Percentiles rank a stretch among this genome's conserved stretches.
phyloP scores from a whole-genome alignment of 164 flowering plant genomes.

The Amborella trichopoda region DNA sequence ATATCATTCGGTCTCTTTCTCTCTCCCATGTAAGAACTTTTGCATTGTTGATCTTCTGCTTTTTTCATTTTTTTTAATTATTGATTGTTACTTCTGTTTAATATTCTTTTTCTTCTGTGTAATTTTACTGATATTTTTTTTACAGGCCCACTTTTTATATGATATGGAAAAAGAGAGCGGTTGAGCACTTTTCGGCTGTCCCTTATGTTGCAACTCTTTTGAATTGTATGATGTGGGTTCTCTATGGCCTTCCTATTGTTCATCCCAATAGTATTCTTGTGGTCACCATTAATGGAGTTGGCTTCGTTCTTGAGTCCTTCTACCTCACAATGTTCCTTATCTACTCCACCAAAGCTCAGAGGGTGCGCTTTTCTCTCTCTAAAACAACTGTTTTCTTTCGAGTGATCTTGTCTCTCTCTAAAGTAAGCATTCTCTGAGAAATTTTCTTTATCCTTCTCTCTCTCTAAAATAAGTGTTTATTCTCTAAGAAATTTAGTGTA shows the following conservation, averaged over 20 bases:
- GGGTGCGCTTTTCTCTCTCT: slow-evolving; percentile 21
- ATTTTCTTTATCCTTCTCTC: neutral
- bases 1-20: slow-evolving; percentile 42
- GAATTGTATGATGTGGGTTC: slow-evolving; percentile 30
- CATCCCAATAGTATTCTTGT: slow-evolving; percentile 34
- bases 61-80: too few species aligned
- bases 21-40: slow-evolving; percentile 58
- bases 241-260: slow-evolving; percentile 33
- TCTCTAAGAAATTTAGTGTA: neutral
- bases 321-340: slow-evolving; percentile 17
- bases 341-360: slow-evolving; percentile 12
- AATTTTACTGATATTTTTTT: neutral
- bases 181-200: slow-evolving; percentile 23
- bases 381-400: neutral
- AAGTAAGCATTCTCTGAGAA: neutral
- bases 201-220: slow-evolving; percentile 28
- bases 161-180: slow-evolving; percentile 20
- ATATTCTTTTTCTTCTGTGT: neutral
- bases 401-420: slow-evolving; percentile 2
- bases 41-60: too few species aligned
- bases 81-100: neutral
- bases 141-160: slow-evolving; percentile 26
- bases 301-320: slow-evolving; percentile 16
- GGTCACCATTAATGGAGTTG: slow-evolving; percentile 28
- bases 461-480: neutral